phyloP scores from a whole-genome alignment of 2,329 filamentous ascomycete species.

The Alternaria solani region DNA sequence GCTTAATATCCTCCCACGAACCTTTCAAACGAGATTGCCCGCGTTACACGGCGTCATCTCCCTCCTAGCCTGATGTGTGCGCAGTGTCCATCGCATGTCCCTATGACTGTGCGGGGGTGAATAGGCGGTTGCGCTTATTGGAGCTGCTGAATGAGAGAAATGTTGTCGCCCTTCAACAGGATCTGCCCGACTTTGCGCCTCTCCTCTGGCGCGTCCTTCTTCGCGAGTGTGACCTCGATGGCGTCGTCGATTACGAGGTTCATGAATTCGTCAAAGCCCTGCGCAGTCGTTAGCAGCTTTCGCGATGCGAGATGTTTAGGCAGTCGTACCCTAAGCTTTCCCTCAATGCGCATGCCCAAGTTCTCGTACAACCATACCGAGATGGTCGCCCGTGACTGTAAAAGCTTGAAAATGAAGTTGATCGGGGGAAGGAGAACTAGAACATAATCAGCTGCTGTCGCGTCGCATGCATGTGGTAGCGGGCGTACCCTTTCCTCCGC shows the following conservation, averaged over 20 bases:
- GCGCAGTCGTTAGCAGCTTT: slow-evolving; percentile 25
- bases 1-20: slow-evolving; percentile 15
- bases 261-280: slow-evolving; percentile 99
- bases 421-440: slow-evolving; percentile 75
- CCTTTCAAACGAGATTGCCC: slow-evolving; percentile 8
- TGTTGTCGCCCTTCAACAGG: slow-evolving; percentile 86
- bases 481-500: slow-evolving; percentile 56
- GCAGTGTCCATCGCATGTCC: slow-evolving; percentile 14
- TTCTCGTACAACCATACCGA: slow-evolving; percentile 98
- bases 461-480: slow-evolving; percentile 13
- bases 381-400: slow-evolving; percentile 83
- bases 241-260: slow-evolving; percentile 97
- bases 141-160: slow-evolving; percentile 73
- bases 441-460: slow-evolving; percentile 19
- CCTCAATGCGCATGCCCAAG: slow-evolving; percentile 90
- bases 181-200: slow-evolving; percentile 84
- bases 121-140: slow-evolving; percentile 25
- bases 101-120: slow-evolving; percentile 1
- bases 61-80: slow-evolving; percentile 7
- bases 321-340: slow-evolving; percentile 84
- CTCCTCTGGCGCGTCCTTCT: slow-evolving; percentile 79
- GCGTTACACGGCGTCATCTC: not conserved
- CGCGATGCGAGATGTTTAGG: not conserved
- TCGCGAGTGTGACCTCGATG: slow-evolving; percentile 85
- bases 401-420: slow-evolving; percentile 93